phyloP scores from a whole-genome alignment of 2,329 filamentous ascomycete genomes.

The Davidsoniella neocaledoniae region DNA sequence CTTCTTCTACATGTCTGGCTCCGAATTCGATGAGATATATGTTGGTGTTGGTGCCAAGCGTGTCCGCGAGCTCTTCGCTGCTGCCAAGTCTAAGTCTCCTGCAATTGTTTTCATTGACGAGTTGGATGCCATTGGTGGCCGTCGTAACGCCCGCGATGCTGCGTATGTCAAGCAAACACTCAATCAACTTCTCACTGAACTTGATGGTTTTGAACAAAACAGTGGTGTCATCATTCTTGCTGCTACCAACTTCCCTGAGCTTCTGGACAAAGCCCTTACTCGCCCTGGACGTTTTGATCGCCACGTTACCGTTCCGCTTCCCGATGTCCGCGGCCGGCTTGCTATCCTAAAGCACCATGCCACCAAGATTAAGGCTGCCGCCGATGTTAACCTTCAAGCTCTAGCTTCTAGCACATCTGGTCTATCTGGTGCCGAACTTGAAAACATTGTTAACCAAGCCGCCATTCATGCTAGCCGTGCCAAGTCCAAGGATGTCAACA shows the following conservation, averaged over 20 bases:
- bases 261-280: slow-evolving; percentile 86
- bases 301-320: slow-evolving; percentile 73
- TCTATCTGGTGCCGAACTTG: slow-evolving; percentile 86
- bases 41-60: slow-evolving; percentile 94
- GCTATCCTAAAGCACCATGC: slow-evolving; percentile 89
- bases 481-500: slow-evolving; percentile 57
- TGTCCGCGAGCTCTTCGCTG: slow-evolving; percentile 78
- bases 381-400: slow-evolving; percentile 66
- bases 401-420: slow-evolving; percentile 80
- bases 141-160: slow-evolving; percentile 80
- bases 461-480: slow-evolving; percentile 86
- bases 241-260: slow-evolving; percentile 87
- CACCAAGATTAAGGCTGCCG: slow-evolving; percentile 67
- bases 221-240: slow-evolving; percentile 90
- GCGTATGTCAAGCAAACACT: slow-evolving; percentile 94
- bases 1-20: slow-evolving; percentile 99
- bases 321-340: slow-evolving; percentile 83
- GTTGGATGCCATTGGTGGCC: slow-evolving; percentile 83
- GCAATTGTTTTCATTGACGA: slow-evolving; percentile 94
- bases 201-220: slow-evolving; percentile 92
- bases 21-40: slow-evolving; percentile 96
- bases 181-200: slow-evolving; percentile 89
- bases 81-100: slow-evolving; percentile 71
- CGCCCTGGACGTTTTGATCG: slow-evolving; percentile 92
- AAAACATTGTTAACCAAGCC: slow-evolving; percentile 93